These are phyloP conservation scores for Williopsis jadinii DNA, from an alignment of 1,139 yeast genomes.

Conservation along the genomic window DNA sequence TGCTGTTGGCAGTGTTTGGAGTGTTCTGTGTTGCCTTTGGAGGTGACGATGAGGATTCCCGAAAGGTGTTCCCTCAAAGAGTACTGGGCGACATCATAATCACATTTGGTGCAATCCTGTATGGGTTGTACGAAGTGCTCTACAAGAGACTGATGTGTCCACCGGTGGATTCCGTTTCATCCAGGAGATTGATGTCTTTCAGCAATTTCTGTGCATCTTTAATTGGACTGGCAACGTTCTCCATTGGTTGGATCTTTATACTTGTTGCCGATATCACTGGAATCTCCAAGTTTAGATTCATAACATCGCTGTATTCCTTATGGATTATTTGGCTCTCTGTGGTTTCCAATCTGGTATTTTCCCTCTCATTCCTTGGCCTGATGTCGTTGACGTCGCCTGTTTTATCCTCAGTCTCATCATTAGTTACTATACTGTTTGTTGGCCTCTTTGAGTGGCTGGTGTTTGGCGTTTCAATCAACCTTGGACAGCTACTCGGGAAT, in stretches of 20 bases:
- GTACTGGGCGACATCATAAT: slow-evolving; percentile 68
- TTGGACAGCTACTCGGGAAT: slow-evolving; percentile 49
- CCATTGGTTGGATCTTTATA: slow-evolving; percentile 44
- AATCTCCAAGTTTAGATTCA: slow-evolving; percentile 52
- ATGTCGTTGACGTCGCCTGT: slow-evolving; percentile 88
- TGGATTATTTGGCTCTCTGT: slow-evolving; percentile 43
- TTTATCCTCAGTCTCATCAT: slow-evolving; percentile 72
- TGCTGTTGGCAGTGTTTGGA: slow-evolving; percentile 63
- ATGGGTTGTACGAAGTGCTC: slow-evolving; percentile 80
- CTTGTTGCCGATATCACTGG: slow-evolving; percentile 46
- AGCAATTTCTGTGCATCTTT: slow-evolving; percentile 49
- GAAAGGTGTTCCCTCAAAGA: slow-evolving; percentile 39
- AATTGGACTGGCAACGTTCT: slow-evolving; percentile 54
- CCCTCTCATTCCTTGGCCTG: slow-evolving; percentile 66
- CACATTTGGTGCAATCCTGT: slow-evolving; percentile 70
- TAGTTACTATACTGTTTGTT: slow-evolving; percentile 72
- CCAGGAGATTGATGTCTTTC: slow-evolving; percentile 49
- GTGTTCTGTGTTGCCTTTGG: slow-evolving; percentile 77
- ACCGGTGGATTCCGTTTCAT: slow-evolving; percentile 48
- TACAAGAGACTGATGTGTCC: slow-evolving; percentile 75
- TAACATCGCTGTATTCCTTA: slow-evolving; percentile 39
- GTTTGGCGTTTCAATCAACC: slow-evolving; percentile 49
- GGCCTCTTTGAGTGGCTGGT: slow-evolving; percentile 72
- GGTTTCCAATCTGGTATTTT: slow-evolving; percentile 57
- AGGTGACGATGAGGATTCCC: slow-evolving; percentile 31